phyloP scores from a whole-genome alignment of 768 basidiomycete species.

The Boletus sensibilis region DNA sequence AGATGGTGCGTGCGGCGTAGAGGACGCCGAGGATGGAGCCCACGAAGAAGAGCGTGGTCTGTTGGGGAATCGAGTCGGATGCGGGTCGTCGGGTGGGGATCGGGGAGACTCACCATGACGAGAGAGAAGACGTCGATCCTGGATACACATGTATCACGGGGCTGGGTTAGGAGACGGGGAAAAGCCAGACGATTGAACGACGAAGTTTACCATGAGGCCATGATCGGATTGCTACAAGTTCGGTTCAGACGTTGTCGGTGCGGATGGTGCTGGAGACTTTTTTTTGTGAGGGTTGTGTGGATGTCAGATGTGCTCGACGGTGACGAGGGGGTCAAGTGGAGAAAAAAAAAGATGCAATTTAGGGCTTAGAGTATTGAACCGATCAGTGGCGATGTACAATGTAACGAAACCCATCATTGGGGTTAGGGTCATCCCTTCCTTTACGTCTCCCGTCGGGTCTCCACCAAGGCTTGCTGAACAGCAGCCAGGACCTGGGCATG shows the following conservation, averaged over 20 bases:
- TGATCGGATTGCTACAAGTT: not conserved
- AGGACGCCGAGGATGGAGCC: constrained; percentile 46
- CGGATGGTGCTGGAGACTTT: not conserved
- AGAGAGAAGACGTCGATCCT: constrained; percentile 24
- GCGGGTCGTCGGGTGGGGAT: not conserved
- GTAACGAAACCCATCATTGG: not conserved
- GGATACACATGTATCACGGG: not conserved
- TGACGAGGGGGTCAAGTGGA: too few species aligned
- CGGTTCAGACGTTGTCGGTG: not conserved
- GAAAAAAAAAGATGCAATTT: not conserved
- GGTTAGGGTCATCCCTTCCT: not conserved
- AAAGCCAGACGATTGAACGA: not conserved
- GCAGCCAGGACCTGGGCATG: constrained; percentile 72
- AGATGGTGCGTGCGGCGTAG: constrained; percentile 37
- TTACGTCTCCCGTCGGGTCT: constrained; percentile 11
- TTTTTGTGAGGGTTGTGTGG: not conserved
- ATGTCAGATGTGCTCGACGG: not conserved
- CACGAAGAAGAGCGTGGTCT: constrained; percentile 45
- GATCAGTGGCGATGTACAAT: not conserved
- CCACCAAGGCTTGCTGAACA: constrained; percentile 56
- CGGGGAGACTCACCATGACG: constrained; percentile 3
- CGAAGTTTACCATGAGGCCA: constrained; percentile 16
- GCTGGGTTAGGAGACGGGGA: not conserved
- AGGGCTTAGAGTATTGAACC: not conserved
- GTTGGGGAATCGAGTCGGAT: not conserved